These are phyloP conservation scores for Ophiosphaerella herpotricha DNA, from an alignment of 2,329 filamentous ascomycete genomes.

Conservation along the genomic window DNA sequence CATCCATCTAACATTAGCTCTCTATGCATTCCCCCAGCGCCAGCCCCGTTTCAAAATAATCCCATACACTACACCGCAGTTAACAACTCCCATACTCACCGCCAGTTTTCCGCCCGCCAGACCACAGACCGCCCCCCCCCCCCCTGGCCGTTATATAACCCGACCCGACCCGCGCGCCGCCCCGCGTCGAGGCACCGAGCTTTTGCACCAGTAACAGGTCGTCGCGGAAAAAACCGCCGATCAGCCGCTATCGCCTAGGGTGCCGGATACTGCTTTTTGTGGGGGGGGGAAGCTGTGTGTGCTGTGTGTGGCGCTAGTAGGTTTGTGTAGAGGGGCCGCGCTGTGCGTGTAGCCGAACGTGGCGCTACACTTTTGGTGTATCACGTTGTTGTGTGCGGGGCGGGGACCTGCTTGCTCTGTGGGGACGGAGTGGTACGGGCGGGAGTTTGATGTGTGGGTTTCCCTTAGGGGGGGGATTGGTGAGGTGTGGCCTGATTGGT, in stretches of 20 bases:
- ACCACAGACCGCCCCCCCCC: neutral
- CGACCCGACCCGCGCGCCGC: neutral
- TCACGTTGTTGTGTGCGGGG: too few relatives aligned
- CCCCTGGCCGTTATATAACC: neutral
- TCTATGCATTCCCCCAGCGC: too few relatives aligned
- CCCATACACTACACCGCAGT: too few relatives aligned
- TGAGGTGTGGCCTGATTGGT: too few relatives aligned
- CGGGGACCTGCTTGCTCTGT: too few relatives aligned
- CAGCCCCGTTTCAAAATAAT: too few relatives aligned
- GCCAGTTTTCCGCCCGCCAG: neutral
- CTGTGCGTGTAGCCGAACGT: neutral
- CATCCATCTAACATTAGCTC: too few relatives aligned
- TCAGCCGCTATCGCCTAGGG: constrained; percentile 2
- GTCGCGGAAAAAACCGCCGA: neutral
- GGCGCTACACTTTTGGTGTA: neutral
- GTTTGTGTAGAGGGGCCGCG: neutral
- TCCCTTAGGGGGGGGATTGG: too few relatives aligned
- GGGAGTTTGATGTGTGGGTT: too few relatives aligned
- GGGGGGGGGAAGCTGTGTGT: too few relatives aligned
- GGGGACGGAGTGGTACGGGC: too few relatives aligned
- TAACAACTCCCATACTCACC: constrained; percentile 4
- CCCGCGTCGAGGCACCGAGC: neutral
- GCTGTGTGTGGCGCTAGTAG: constrained; percentile 1
- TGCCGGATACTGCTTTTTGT: neutral
- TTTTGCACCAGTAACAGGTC: neutral